Percentiles rank a stretch among this genome's conserved stretches.
Conservation (phyloP, 225 moss, liverwort and hornwort species). For the Sphagnum contortum region DNA sequence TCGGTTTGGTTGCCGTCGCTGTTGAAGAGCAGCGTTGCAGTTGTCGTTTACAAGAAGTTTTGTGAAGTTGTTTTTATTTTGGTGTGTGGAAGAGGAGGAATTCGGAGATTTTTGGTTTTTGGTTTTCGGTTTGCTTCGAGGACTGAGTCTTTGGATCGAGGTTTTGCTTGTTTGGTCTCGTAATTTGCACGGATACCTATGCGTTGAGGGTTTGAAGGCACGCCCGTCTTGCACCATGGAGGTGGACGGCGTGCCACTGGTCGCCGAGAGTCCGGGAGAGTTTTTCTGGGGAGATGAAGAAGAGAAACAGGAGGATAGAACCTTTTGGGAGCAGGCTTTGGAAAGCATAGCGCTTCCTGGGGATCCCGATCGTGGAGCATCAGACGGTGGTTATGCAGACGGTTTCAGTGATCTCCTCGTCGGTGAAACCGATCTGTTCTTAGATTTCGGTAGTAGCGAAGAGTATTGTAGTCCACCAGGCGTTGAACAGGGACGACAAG, state of each 20-base stretch:
- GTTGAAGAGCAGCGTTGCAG: too few relatives aligned
- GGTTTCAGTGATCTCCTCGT: background rate
- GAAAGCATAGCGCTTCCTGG: background rate
- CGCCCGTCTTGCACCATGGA: background rate
- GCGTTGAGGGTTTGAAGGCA: background rate
- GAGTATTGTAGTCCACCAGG: background rate
- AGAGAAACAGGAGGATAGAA: background rate
- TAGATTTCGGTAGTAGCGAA: background rate
- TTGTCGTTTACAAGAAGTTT: too few relatives aligned
- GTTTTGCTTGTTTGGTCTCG: too few relatives aligned
- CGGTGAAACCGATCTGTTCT: background rate
- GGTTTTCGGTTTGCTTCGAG: too few relatives aligned
- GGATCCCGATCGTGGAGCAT: background rate
- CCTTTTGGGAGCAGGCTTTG: constrained; percentile 2
- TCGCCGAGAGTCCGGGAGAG: background rate
- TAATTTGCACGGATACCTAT: too few relatives aligned
- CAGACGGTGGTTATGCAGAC: background rate
- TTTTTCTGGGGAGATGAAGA: background rate
- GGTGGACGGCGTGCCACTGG: background rate
- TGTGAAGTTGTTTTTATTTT: too few relatives aligned
- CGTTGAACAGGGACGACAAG: background rate
- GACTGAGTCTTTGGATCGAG: too few relatives aligned
- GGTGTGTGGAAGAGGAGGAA: too few relatives aligned
- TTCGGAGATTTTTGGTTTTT: too few relatives aligned
- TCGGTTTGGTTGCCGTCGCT: too few relatives aligned